These are phyloP conservation scores for Funneliformis caledonium DNA, from an alignment of 371 early-diverging fungal genomes.

Conservation along the genomic window DNA sequence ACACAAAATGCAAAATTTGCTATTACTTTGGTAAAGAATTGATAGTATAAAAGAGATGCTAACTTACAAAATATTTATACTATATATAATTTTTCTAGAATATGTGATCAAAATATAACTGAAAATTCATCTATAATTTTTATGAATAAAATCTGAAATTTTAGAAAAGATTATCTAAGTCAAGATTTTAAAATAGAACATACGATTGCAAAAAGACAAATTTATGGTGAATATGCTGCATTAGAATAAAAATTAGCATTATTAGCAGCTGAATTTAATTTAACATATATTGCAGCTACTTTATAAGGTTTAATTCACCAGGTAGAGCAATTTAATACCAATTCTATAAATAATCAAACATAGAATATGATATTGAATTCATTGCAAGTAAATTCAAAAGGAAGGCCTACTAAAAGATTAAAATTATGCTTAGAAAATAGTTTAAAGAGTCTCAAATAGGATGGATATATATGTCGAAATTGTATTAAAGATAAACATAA, in stretches of 20 bases:
- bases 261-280: neutral
- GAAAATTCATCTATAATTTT: neutral
- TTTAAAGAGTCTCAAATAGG: neutral
- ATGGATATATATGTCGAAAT: neutral
- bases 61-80: neutral
- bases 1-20: neutral
- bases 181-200: neutral
- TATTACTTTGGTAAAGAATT: neutral
- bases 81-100: neutral
- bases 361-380: neutral
- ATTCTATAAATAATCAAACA: neutral
- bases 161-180: neutral
- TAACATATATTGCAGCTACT: neutral
- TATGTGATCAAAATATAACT: neutral
- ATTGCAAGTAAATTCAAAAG: neutral
- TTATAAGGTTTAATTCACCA: neutral
- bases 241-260: neutral
- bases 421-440: neutral
- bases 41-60: neutral
- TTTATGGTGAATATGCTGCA: neutral
- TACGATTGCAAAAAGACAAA: neutral
- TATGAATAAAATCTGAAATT: neutral
- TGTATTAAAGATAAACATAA: neutral
- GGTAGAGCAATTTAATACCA: neutral
- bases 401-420: neutral